Evolutionary conservation across 371 early-diverging fungal species (phyloP).

Genomic region (Circinella umbellata): DNA sequence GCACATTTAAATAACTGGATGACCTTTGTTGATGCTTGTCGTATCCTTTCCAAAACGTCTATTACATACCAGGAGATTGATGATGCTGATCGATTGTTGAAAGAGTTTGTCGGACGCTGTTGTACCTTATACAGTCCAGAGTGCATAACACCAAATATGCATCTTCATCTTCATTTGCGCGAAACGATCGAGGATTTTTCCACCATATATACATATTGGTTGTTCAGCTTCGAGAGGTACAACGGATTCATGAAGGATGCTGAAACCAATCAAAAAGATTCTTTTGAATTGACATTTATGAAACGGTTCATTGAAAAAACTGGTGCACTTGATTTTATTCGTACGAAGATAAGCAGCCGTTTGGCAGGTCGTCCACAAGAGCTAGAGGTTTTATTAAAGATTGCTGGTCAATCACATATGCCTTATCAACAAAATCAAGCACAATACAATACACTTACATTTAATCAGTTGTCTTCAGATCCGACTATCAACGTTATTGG

Average conservation of each 20-base stretch:
- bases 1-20: conserved; percentile 2
- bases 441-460: no score
- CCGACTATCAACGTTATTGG: no score
- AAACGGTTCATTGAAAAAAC: conserved; percentile 6
- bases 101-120: background rate
- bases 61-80: conserved; percentile 1
- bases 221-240: conserved; percentile 13
- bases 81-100: background rate
- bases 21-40: conserved; percentile 10
- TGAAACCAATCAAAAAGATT: conserved; percentile 7
- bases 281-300: conserved; percentile 11
- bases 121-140: background rate
- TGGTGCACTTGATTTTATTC: background rate
- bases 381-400: no score
- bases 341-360: no score
- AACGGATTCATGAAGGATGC: conserved; percentile 6
- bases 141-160: conserved; percentile 11
- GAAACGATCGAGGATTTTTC: conserved; percentile 1
- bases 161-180: conserved; percentile 12
- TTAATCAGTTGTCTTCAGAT: no score
- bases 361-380: no score
- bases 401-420: no score
- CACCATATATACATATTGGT: conserved; percentile 8
- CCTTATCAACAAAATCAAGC: no score
- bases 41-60: background rate